Base-by-base conservation (phyloP, 306 rosid species). In the Myrica gale region DNA sequence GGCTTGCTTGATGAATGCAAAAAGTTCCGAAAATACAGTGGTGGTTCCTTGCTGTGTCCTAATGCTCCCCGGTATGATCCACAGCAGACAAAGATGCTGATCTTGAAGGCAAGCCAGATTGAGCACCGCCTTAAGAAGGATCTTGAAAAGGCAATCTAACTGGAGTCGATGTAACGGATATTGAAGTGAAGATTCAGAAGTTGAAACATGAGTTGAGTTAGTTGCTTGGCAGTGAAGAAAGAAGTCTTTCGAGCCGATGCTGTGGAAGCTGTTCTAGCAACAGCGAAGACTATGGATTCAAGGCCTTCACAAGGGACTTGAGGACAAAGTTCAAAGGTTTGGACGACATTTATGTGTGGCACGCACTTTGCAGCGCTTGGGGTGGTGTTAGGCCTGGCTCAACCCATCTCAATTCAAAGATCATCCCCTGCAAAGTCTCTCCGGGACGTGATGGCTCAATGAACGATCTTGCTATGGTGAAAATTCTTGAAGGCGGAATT, bases 1-100 rank as follows among this genome's bases (percentile, higher is more conserved):
- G 96, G 90, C 92, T 93, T 71, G 69, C 75, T 93, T 19, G 85
- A 88, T 4, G 97, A 90, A 80, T 45, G 91, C 42, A 85, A 91
- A 9, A 91, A 93, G 84, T 91, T 93, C 65, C 83, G 79, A 66
- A 87, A 77, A 1, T 90, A 91, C 82, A 68, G 55, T 76, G 78
- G 67, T 5, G 98, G 96, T 9, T 83, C 84, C 13, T 45, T 91
- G 58, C 65, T 79, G 46, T 80, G 87, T 65, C 83, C 91, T 12
- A 56, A 82, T 77, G 77, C 93, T 72, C 93, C 91, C 65, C 42
- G 81, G 3, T 88, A 83, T 13, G 83, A 93, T 67, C 93, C 92
- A 26, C 85, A 83, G 9, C 83, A 74, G 21, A 63, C 78, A 0
- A 87, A 87, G 81, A 39, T 75, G 39, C 55, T 89, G 70, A 89